phyloP scores from a whole-genome alignment of 371 early-diverging fungal species.

The Mortierella sp. region DNA sequence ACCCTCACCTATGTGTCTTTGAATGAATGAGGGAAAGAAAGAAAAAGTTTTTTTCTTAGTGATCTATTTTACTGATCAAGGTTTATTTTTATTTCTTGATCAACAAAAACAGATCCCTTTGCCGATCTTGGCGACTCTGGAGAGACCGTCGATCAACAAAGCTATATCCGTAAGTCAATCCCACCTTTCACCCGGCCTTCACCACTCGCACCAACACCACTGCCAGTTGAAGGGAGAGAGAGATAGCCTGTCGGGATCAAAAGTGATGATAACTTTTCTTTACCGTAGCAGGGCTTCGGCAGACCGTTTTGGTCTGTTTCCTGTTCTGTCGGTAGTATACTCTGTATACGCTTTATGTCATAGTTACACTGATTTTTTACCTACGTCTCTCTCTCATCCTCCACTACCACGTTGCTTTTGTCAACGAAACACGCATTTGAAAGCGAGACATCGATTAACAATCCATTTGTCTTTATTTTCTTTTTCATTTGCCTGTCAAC shows the following conservation, averaged over 20 bases:
- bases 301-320: conserved; percentile 57
- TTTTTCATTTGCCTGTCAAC: not conserved
- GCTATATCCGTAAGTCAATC: conserved; percentile 80
- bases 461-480: not conserved
- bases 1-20: not conserved
- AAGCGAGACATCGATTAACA: not conserved
- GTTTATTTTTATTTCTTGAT: not conserved
- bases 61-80: not conserved
- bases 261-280: conserved; percentile 59
- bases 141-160: conserved; percentile 64
- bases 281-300: conserved; percentile 46
- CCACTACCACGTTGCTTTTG: not conserved
- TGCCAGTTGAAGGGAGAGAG: not conserved
- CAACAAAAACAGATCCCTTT: conserved; percentile 74
- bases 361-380: conserved; percentile 77
- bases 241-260: conserved; percentile 11
- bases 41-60: not conserved
- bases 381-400: conserved; percentile 5
- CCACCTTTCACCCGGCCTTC: not conserved
- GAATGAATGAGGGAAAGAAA: not conserved
- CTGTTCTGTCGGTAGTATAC: conserved; percentile 49
- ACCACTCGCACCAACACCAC: not conserved
- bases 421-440: no score
- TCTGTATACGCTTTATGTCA: conserved; percentile 66
- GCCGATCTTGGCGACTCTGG: conserved; percentile 82